These are phyloP conservation scores for Sclerotinia borealis DNA, from an alignment of 2,329 filamentous ascomycete genomes.

Conservation along the genomic window DNA sequence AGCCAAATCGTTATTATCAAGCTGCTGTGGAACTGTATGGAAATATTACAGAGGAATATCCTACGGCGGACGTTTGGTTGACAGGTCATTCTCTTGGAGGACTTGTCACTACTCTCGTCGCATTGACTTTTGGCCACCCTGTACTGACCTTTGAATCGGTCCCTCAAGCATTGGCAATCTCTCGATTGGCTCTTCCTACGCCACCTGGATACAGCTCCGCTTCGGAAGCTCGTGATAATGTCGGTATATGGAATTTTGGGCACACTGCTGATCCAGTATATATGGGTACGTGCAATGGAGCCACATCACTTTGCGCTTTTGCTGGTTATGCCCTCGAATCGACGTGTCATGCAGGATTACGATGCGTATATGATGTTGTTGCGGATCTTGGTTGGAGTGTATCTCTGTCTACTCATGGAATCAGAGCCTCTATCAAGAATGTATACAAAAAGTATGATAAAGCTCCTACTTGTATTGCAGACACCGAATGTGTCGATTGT, in stretches of 20 bases:
- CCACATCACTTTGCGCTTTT: slow-evolving; percentile 75
- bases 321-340: slow-evolving; percentile 88
- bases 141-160: slow-evolving; percentile 86
- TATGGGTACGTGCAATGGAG: slow-evolving; percentile 84
- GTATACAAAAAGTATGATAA: slow-evolving; percentile 75
- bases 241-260: slow-evolving; percentile 80
- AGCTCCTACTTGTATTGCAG: slow-evolving; percentile 66
- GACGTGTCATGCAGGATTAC: slow-evolving; percentile 74
- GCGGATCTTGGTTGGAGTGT: slow-evolving; percentile 86
- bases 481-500: slow-evolving; percentile 78
- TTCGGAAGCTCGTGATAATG: slow-evolving; percentile 61
- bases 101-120: slow-evolving; percentile 76
- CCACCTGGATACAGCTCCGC: slow-evolving; percentile 54
- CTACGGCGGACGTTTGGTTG: slow-evolving; percentile 76
- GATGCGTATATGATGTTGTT: slow-evolving; percentile 88
- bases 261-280: slow-evolving; percentile 92
- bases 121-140: slow-evolving; percentile 81
- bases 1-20: slow-evolving; percentile 84
- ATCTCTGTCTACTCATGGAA: slow-evolving; percentile 82
- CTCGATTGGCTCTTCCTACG: slow-evolving; percentile 74
- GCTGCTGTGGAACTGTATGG: slow-evolving; percentile 82
- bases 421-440: slow-evolving; percentile 75
- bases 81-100: slow-evolving; percentile 88
- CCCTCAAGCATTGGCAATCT: slow-evolving; percentile 77
- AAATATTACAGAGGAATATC: slow-evolving; percentile 84